Base-by-base conservation (phyloP, 2,329 filamentous ascomycete genomes). In the Fusarium begoniae region DNA sequence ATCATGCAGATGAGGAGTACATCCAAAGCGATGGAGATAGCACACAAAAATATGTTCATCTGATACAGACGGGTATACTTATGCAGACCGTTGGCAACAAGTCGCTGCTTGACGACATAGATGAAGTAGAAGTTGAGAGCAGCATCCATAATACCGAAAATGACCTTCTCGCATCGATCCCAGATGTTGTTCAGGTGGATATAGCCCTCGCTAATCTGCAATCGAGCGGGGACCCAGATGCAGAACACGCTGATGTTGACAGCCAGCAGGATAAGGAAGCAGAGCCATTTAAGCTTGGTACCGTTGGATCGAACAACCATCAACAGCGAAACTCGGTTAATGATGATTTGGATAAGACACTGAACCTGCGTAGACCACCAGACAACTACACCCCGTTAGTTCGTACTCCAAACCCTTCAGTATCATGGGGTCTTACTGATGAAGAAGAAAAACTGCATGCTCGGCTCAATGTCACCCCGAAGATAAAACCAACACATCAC, bases 241-340 rank as follows among this genome's bases (percentile, higher is more conserved):
- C 81, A 83, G 63, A 86, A 87, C 32, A 88, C 86, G 7, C 83
- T 83, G 64, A 88, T 82, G 62, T 88, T 88, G 75, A 88, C 80
- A 2, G 78, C 60, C 2, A 83, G 80, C 41, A 88, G 84, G 14
- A 86, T 50, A 6, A 79, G 48, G n/a, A 86, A 81, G 35, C 84
- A 83, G 3, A 80, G 77, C 82, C 83, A 86, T 73, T 88, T 87
- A 20, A 88, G 77, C 43, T 69, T 79, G 6, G 77, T 79, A 14
- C 48, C 78, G 76, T 40, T 73, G 47, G 35, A 81, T 78, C 80
- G 81, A 58, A 84, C 78, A 9, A 84, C 79, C 61, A 86, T 83
- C 40, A 88, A 81, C 10, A 88, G 80, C 3, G 83, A 81, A 18
- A 87, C 83, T 60, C 86, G 84, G 69, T 88, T 88, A 75, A 87